phyloP scores from a whole-genome alignment of 2,329 filamentous ascomycete species.

The Ustulina deusta region DNA sequence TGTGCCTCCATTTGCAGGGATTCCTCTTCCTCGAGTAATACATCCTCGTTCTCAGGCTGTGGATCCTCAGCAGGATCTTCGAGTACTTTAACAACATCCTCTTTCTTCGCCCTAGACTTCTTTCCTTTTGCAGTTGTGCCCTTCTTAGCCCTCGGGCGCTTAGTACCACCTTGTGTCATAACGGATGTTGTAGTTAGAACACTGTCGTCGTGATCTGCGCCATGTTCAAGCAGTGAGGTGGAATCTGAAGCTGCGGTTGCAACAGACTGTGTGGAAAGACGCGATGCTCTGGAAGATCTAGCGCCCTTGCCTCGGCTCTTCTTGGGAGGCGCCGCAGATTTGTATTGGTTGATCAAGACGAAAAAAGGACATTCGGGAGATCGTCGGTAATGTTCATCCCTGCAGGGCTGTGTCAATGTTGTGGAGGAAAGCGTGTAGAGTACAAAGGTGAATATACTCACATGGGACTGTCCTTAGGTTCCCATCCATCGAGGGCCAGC shows the following conservation, averaged over 20 bases:
- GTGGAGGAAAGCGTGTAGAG: not conserved
- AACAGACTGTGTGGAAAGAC: conserved; percentile 70
- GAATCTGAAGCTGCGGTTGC: conserved; percentile 64
- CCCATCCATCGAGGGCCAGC: conserved; percentile 92
- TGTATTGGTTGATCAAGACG: conserved; percentile 69
- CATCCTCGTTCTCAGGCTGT: conserved; percentile 15
- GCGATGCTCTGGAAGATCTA: conserved; percentile 75
- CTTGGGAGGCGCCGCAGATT: conserved; percentile 61
- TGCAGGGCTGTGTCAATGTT: conserved; percentile 52
- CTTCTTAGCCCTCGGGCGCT: conserved; percentile 67
- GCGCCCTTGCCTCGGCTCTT: conserved; percentile 66
- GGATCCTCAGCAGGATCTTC: conserved; percentile 49
- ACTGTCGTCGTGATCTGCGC: conserved; percentile 68
- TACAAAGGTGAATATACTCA: conserved; percentile 58
- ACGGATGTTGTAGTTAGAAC: conserved; percentile 70
- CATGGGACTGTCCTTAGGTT: conserved; percentile 89
- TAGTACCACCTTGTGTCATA: conserved; percentile 66
- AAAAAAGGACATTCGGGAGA: conserved; percentile 88
- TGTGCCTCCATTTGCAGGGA: conserved; percentile 49
- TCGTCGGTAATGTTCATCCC: conserved; percentile 86
- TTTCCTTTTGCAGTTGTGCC: conserved; percentile 60
- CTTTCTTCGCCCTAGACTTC: conserved; percentile 65
- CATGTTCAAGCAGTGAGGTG: conserved; percentile 61
- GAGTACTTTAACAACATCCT: conserved; percentile 62
- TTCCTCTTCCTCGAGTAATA: conserved; percentile 47